A percentile compares a stretch with the other conserved stretches of the same genome.
Evolutionary conservation across 345 rosid species (phyloP).

Genomic region (Physaria fendleri): DNA sequence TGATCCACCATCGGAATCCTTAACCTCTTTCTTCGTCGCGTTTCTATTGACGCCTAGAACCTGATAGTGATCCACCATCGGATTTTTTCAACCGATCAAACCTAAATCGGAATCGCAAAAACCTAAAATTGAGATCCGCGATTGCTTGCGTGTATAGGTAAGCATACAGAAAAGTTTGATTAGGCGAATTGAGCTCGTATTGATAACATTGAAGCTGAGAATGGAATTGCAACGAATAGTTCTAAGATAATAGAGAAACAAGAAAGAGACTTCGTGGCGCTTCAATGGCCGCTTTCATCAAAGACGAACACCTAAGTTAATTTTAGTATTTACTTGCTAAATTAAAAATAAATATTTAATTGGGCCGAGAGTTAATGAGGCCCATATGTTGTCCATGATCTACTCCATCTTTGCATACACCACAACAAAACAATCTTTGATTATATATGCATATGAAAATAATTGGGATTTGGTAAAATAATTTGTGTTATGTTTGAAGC

Average conservation of each 20-base stretch:
- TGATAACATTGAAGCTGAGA: neutral
- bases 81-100: slow-evolving; percentile 10
- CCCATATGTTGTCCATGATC: neutral
- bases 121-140: neutral
- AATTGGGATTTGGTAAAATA: neutral
- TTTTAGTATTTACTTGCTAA: neutral
- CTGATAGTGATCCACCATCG: slow-evolving; percentile 66
- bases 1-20: slow-evolving; percentile 49
- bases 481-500: neutral
- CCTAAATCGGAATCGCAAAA: slow-evolving; percentile 1
- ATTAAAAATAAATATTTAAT: neutral
- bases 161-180: neutral
- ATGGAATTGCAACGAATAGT: neutral
- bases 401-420: too few relatives aligned
- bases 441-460: neutral
- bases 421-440: too few relatives aligned
- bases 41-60: slow-evolving; percentile 50
- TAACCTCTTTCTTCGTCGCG: slow-evolving; percentile 72
- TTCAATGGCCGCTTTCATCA: slow-evolving; percentile 27
- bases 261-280: slow-evolving; percentile 25
- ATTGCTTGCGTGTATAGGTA: neutral
- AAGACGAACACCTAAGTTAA: neutral
- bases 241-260: neutral
- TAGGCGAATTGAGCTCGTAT: neutral
- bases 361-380: too few relatives aligned